Conservation (phyloP, 2,329 filamentous ascomycete species). For the Dothidotthia symphoricarpi region DNA sequence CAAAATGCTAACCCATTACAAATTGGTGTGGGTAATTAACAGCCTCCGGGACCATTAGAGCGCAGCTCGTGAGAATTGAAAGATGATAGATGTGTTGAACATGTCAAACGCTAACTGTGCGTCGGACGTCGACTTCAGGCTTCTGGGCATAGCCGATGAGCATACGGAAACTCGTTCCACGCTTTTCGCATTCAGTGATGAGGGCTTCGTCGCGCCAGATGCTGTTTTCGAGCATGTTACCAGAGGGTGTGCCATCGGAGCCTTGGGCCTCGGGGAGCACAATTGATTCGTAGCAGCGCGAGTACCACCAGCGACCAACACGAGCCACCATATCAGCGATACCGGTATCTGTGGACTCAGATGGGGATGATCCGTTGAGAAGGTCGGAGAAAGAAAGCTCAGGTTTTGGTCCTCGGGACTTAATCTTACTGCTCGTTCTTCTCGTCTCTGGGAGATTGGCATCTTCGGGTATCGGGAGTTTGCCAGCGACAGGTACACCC, state of each 20-base stretch:
- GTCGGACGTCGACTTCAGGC: constrained; percentile 53
- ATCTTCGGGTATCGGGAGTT: constrained; percentile 39
- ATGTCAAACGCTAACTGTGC: constrained; percentile 51
- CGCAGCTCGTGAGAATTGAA: constrained; percentile 31
- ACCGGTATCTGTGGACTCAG: constrained; percentile 65
- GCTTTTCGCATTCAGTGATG: constrained; percentile 80
- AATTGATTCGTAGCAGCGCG: constrained; percentile 79
- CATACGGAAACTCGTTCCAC: constrained; percentile 82
- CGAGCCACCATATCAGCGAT: constrained; percentile 91
- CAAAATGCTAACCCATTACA: constrained; percentile 14
- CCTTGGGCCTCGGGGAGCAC: constrained; percentile 45
- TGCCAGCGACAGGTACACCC: constrained; percentile 67
- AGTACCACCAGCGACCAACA: constrained; percentile 96
- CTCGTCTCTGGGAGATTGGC: constrained; percentile 18
- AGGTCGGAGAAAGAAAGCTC: constrained; percentile 41
- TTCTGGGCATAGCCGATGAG: constrained; percentile 90
- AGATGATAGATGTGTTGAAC: neutral
- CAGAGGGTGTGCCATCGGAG: constrained; percentile 34
- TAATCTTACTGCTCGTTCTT: constrained; percentile 33
- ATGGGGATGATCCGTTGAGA: constrained; percentile 31
- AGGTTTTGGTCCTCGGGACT: constrained; percentile 25
- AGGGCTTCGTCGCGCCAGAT: constrained; percentile 78
- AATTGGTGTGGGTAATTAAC: constrained; percentile 4
- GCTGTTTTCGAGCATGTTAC: constrained; percentile 52
- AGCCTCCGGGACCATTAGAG: constrained; percentile 31